Conservation (phyloP, 768 basidiomycete genomes). For the Epithele typhae region DNA sequence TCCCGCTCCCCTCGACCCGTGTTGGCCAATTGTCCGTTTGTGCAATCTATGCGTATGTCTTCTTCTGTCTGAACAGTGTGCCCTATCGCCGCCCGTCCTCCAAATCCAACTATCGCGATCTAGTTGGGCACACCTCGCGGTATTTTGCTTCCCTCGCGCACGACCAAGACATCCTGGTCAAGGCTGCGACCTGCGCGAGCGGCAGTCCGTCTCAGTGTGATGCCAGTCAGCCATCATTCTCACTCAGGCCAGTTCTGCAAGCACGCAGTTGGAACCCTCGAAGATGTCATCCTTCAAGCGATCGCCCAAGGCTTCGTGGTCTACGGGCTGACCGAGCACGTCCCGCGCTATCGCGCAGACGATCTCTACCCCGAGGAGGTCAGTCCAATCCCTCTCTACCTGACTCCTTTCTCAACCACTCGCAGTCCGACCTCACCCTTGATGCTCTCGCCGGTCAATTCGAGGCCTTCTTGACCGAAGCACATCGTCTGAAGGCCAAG, state of each 20-base stretch:
- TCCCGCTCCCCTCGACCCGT: too few species aligned
- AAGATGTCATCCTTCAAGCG: constrained; percentile 79
- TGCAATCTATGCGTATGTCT: too few species aligned
- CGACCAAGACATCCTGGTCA: too few species aligned
- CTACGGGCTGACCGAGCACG: constrained; percentile 91
- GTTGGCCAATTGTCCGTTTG: too few species aligned
- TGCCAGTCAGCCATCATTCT: constrained; percentile 81
- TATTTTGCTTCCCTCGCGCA: too few species aligned
- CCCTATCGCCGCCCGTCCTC: too few species aligned
- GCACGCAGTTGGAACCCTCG: constrained; percentile 77
- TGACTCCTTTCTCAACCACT: neutral
- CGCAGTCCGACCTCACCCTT: constrained; percentile 52
- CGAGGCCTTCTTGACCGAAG: constrained; percentile 69
- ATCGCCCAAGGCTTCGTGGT: constrained; percentile 72
- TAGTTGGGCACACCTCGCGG: too few species aligned
- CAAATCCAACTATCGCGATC: too few species aligned
- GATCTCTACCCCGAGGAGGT: constrained; percentile 99
- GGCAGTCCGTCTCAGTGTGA: constrained; percentile 23
- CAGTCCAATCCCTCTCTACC: neutral
- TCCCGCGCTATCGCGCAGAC: constrained; percentile 73
- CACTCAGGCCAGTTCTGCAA: constrained; percentile 94
- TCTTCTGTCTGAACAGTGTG: too few species aligned
- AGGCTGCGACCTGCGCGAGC: too few species aligned
- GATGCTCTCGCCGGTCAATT: constrained; percentile 61
- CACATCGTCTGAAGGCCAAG: constrained; percentile 61